phyloP scores from a whole-genome alignment of 257 asterid genomes.

The Capsicum baccatum region DNA sequence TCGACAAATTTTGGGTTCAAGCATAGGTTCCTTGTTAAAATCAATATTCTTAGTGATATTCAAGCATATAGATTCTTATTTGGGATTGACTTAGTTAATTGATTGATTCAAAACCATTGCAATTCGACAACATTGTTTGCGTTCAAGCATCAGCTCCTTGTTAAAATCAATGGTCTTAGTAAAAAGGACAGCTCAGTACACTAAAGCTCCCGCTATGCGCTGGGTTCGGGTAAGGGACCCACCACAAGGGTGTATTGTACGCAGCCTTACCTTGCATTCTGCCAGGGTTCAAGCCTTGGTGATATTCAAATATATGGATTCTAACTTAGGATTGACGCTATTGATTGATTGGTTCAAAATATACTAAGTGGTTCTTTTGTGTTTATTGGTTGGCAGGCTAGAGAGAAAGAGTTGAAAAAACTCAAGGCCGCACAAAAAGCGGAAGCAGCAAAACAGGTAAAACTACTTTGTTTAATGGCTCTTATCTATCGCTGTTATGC shows the following conservation, averaged over 20 bases:
- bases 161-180: background rate
- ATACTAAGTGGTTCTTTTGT: constrained; percentile 7
- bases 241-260: too few species aligned
- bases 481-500: background rate
- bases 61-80: too few species aligned
- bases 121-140: background rate
- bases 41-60: too few species aligned
- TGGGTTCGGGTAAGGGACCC: too few species aligned
- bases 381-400: constrained; percentile 58
- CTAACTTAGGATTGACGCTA: background rate
- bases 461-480: background rate
- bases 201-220: too few species aligned
- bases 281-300: background rate
- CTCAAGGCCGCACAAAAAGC: constrained; percentile 89
- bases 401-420: constrained; percentile 86
- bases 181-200: too few species aligned
- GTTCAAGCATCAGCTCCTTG: background rate
- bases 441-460: constrained; percentile 78
- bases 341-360: background rate
- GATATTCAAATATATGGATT: constrained; percentile 4
- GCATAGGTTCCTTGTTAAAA: too few species aligned
- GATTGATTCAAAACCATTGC: too few species aligned
- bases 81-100: too few species aligned
- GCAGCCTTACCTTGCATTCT: too few species aligned
- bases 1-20: too few species aligned